A percentile compares a stretch with the other conserved stretches of the same genome.
phyloP scores from a whole-genome alignment of 345 rosid genomes.

The Salix koriyanagi region DNA sequence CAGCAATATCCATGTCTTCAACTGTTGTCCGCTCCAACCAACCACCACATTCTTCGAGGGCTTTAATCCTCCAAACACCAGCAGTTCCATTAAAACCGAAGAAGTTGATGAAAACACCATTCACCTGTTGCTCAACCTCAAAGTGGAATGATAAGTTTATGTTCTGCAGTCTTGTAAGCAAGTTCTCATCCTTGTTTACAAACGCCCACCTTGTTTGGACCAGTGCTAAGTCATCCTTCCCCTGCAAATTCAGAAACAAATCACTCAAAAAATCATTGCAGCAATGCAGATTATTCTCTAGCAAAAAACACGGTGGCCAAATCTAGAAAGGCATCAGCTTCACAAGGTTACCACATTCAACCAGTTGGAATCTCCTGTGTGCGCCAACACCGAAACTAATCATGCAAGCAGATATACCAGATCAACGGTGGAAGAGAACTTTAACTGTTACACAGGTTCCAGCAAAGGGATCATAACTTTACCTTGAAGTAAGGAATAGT shows the following conservation, averaged over 20 bases:
- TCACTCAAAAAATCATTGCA: neutral
- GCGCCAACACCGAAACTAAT: neutral
- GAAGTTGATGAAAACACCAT: slow-evolving; percentile 74
- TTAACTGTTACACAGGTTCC: neutral
- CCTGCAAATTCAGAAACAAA: slow-evolving; percentile 33
- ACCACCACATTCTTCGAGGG: slow-evolving; percentile 91
- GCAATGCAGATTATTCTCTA: neutral
- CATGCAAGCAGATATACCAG: neutral
- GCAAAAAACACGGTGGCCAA: neutral
- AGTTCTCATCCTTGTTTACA: slow-evolving; percentile 87
- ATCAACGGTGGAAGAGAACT: neutral
- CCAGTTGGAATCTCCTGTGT: neutral
- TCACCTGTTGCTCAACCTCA: slow-evolving; percentile 93
- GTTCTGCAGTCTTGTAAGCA: slow-evolving; percentile 86
- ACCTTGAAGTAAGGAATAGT: slow-evolving; percentile 83
- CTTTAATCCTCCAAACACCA: slow-evolving; percentile 91
- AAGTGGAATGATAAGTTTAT: slow-evolving; percentile 82
- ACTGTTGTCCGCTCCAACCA: slow-evolving; percentile 92
- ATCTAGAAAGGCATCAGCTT: neutral
- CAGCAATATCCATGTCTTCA: slow-evolving; percentile 93
- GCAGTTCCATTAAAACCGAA: slow-evolving; percentile 95
- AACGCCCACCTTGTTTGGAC: slow-evolving; percentile 90
- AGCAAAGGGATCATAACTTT: neutral
- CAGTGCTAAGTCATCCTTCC: slow-evolving; percentile 67
- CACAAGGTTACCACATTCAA: neutral